A percentile compares a stretch with the other conserved stretches of the same genome.
phyloP scores from a whole-genome alignment of 768 basidiomycete genomes.

The Tulasnella sp. region DNA sequence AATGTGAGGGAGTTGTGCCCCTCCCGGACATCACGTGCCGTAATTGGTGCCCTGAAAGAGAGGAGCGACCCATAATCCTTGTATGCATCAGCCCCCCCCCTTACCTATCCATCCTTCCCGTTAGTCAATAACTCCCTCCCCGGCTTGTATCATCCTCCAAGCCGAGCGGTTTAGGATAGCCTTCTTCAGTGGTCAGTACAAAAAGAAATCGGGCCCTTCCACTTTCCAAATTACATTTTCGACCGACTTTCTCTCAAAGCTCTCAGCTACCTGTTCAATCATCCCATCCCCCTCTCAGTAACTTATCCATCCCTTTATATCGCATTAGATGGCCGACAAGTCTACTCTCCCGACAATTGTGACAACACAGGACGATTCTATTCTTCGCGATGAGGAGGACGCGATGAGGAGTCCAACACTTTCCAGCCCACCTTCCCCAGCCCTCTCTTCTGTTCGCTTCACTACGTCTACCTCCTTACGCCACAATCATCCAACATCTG shows the following conservation, averaged over 20 bases:
- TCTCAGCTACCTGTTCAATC: neutral
- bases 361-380: constrained; percentile 6
- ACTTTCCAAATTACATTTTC: neutral
- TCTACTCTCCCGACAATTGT: neutral
- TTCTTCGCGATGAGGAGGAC: neutral
- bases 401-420: neutral
- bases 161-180: too few species aligned
- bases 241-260: neutral
- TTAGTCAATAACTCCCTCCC: too few species aligned
- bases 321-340: neutral
- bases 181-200: too few species aligned
- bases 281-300: neutral
- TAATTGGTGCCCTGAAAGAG: too few species aligned
- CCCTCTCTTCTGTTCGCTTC: constrained; percentile 39
- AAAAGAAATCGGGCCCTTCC: too few species aligned
- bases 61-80: too few species aligned
- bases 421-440: constrained; percentile 57
- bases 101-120: too few species aligned
- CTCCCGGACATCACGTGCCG: too few species aligned
- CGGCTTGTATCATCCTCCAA: too few species aligned
- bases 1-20: too few species aligned
- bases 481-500: constrained; percentile 28
- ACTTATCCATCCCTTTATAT: neutral
- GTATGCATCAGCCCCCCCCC: too few species aligned
- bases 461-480: constrained; percentile 18